Evolutionary conservation across 768 basidiomycete genomes (phyloP), one percentile per base, ranked within the genome.

Genomic region (Termitomyces sp.): DNA sequence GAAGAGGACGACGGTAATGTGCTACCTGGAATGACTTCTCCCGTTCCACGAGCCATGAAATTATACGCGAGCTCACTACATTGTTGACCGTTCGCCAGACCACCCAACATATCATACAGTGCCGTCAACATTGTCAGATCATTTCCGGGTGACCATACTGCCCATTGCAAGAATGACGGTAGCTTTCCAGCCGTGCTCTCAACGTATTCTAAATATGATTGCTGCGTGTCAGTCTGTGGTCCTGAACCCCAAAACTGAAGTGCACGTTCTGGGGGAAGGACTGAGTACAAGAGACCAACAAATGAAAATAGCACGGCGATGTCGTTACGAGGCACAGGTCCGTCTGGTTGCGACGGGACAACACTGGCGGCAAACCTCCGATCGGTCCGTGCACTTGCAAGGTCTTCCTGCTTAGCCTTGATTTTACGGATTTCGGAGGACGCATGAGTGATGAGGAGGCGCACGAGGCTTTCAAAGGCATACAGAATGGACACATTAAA

Each of bases 31-130:
- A 90, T 70, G 5, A 87, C 80, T 61, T 90, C 89, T 1, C 82
- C 84, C 1, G 83, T 83, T n/a, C 86, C 88, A 38, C 87, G 76
- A 16, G 86, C 87, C 68, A 97, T 80, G 70, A 95, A 94, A 69
- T 94, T 94, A 74, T 92, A 92, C 0, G 91, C 88, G 11, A 91
- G 76, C 65, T 92, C 89, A 63, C 91, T 92, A 64, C 90, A 91
- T 63, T 88, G 86, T 57, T 88, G 86, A 0, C 94, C 94, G 52
- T 88, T 87, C 2, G 92, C 82, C 28, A 95, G 76, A 22, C 94
- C 92, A 8, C 82, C 77, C 32, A 97, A 74, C 94, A 95, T 95
- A 63, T 95, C 90, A 67, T 92, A 94, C 52, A 94, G 71, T 0
- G 91, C 90, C 62, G 85, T 86, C 41, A 87, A 78, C 83, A 92